Evolutionary conservation across 768 basidiomycete species (phyloP).

Genomic region (Mycena pura): DNA sequence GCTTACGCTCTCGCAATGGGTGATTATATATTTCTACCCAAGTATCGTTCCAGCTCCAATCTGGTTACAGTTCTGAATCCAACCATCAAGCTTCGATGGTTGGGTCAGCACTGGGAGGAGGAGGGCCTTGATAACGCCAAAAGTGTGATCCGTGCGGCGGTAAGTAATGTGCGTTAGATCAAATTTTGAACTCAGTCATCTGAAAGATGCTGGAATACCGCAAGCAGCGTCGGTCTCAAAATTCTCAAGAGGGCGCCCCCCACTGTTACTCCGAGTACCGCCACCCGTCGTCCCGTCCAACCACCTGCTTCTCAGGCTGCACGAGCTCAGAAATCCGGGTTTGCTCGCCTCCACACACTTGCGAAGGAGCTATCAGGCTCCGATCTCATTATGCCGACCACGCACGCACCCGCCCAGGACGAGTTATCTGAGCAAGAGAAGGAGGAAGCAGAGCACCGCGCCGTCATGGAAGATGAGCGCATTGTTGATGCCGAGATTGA

Average conservation of each 20-base stretch:
- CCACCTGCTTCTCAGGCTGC: background rate
- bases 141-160: background rate
- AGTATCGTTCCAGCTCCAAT: background rate
- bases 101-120: background rate
- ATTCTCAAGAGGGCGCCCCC: background rate
- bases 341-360: background rate
- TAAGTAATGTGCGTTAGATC: background rate
- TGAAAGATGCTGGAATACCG: conserved; percentile 12
- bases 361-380: background rate
- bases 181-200: background rate
- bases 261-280: background rate
- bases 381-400: background rate
- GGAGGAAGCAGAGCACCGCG: background rate
- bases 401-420: background rate
- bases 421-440: background rate
- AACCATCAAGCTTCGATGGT: conserved; percentile 16
- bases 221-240: background rate
- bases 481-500: background rate
- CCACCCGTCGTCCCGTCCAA: background rate
- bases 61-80: conserved; percentile 26
- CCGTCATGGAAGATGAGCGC: background rate
- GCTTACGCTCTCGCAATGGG: conserved; percentile 29
- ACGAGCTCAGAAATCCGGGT: background rate
- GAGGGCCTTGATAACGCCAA: background rate
- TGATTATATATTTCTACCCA: background rate